Evolutionary conservation across 345 rosid genomes (phyloP), one percentile per base, ranked within the genome.

Genomic region (Pugionium cornutum): DNA sequence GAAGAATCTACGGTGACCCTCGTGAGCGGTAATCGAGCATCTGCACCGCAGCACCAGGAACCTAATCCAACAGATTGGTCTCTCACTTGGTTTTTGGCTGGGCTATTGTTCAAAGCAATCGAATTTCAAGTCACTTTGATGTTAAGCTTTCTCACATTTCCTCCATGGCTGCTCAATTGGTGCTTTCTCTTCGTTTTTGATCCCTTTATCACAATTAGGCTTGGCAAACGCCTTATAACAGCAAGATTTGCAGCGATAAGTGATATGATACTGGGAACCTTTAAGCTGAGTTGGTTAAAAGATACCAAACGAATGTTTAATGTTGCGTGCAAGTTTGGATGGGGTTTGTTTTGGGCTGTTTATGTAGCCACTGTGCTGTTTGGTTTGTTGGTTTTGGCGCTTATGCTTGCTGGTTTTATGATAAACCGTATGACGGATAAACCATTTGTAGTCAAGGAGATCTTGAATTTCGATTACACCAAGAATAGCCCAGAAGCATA

Each of bases 341-440:
- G 87, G 85, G 96, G 92, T 9, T 57, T 83, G 66, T 74, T 88
- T 45, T 85, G 89, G 84, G 86, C 92, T 4, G 41, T 57, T 63
- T 92, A 88, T 64, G 92, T 92, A 9, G 77, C 90, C 50, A 36
- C 69, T 36, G 70, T 85, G 45, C 69, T 94, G 82, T 76, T 78
- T 64, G 83, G 85, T 11, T 76, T 88, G 31, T 62, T 94, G 30
- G 68, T 86, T 61, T 47, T 65, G 36, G 72, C 96, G 3, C 62
- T 82, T 76, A 53, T 84, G 71, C 28, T 79, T 53, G 75, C 88
- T 67, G 90, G 89, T 11, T 40, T 82, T 64, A 25, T 85, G 41
- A 78, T 86, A 81, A 81, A 80, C 76, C 66, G 61, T 76, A 55
- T 90, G 64, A 80, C 88, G 18, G 84, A 80, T 72, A 69, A 86